Evolutionary conservation across 2,329 filamentous ascomycete genomes (phyloP).

Genomic region (Rhynchosporium agropyri): DNA sequence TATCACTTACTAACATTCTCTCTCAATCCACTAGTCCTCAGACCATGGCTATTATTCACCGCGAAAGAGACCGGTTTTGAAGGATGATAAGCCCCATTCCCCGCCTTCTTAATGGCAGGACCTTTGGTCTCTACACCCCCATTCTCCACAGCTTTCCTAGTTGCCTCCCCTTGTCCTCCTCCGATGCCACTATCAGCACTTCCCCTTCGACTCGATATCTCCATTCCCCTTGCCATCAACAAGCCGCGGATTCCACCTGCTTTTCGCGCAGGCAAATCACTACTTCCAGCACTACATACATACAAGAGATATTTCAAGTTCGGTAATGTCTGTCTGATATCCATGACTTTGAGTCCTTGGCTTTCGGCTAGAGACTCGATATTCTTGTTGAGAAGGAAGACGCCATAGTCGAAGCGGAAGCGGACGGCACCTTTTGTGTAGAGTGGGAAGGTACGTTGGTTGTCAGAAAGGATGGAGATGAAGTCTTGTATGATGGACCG

Average conservation of each 20-base stretch:
- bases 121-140: constrained; percentile 20
- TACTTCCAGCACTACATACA: constrained; percentile 78
- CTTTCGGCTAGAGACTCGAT: constrained; percentile 71
- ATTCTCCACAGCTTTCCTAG: constrained; percentile 38
- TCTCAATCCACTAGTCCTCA: constrained; percentile 42
- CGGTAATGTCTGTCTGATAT: constrained; percentile 88
- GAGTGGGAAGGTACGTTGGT: constrained; percentile 74
- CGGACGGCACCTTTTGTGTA: constrained; percentile 72
- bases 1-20: constrained; percentile 35
- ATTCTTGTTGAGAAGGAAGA: constrained; percentile 95
- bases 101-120: constrained; percentile 20
- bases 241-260: constrained; percentile 62
- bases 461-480: constrained; percentile 57
- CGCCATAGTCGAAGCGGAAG: constrained; percentile 93
- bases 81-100: constrained; percentile 23
- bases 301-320: constrained; percentile 94
- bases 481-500: constrained; percentile 76
- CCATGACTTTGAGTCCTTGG: constrained; percentile 77
- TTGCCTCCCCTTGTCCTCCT: constrained; percentile 32
- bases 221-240: constrained; percentile 48
- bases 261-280: constrained; percentile 63
- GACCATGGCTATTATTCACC: constrained; percentile 32
- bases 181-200: constrained; percentile 38
- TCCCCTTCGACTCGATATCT: constrained; percentile 36
- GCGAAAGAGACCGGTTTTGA: constrained; percentile 29